Evolutionary conservation across 1,284 basidiomycete genomes (phyloP), one percentile per base, ranked within the genome.

Genomic region (Boletellus deceptivus): DNA sequence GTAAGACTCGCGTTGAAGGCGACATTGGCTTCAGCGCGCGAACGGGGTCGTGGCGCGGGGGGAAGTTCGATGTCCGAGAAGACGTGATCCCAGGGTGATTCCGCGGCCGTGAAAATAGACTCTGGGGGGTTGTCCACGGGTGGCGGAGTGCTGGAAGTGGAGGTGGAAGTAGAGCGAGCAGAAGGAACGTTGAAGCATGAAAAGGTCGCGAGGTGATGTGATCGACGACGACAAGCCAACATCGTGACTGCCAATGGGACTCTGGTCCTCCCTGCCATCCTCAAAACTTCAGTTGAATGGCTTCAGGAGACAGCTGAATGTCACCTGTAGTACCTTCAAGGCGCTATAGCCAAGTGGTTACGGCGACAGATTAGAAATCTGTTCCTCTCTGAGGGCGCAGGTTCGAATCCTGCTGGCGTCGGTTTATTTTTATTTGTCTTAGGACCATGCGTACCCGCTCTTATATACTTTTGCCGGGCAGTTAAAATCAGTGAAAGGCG

Each of bases 351-450:
- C 75, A 76, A 78, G 75, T 78, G 76, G 76, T 77, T 77, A 77
- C 74, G 75, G 75, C 75, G 76, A 76, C 73, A 77, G 75, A 77
- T 78, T 78, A 69, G 69, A 71, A 70, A 64, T 68, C 65, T 66
- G 62, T 80, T 82, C 77, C 78, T 78, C 79, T 81, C 72, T 75
- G 78, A 78, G 76, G 77, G 80, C 80, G 78, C 75, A 82, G 79
- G 80, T 83, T 83, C 80, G 75, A 83, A 74, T 83, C 82, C 78
- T 82, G 78, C 79, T 80, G 78, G 78, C 78, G 80, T 84, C 81
- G 81, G 7, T 18, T 10, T 2, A n/a, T 47, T 46, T 46, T 46
- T 55, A 29, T 25, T 31, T 18, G 6, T 35, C 31, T 33, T 4
- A 33, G 8, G 9, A 29, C 29, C 3, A 20, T 20, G 20, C 4